A percentile compares a stretch with the other conserved stretches of the same genome.
phyloP scores from a whole-genome alignment of 2,329 filamentous ascomycete species.

The Teratosphaeria zuluensis region DNA sequence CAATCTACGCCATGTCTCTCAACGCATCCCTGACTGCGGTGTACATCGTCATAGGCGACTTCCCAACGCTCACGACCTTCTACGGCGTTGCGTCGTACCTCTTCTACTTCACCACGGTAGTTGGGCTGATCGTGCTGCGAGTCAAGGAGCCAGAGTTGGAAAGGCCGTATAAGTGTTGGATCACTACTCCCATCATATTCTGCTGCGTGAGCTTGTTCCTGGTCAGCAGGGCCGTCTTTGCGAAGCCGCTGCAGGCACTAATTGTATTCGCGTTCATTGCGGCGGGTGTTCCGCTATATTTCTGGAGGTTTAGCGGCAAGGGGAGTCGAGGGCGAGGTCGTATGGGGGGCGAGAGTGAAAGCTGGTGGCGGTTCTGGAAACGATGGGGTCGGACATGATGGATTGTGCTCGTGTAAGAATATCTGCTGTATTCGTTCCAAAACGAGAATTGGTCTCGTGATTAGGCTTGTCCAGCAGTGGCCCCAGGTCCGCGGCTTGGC shows the following conservation, averaged over 20 bases:
- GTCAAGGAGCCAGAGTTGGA: conserved; percentile 81
- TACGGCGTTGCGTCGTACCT: conserved; percentile 96
- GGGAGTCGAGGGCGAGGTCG: conserved; percentile 19
- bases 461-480: too few species aligned
- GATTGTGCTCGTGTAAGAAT: not conserved
- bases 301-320: conserved; percentile 66
- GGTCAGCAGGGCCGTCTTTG: conserved; percentile 78
- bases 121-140: conserved; percentile 82
- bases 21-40: conserved; percentile 63
- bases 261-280: conserved; percentile 78
- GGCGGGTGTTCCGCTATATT: conserved; percentile 78
- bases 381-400: conserved; percentile 25
- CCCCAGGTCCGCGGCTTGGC: too few species aligned
- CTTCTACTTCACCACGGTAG: conserved; percentile 92
- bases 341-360: conserved; percentile 13
- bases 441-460: not conserved
- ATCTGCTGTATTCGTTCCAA: not conserved
- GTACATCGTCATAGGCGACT: conserved; percentile 83
- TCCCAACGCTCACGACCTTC: conserved; percentile 85
- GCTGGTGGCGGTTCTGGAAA: conserved; percentile 36
- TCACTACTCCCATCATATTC: conserved; percentile 92
- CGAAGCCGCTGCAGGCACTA: conserved; percentile 80
- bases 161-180: conserved; percentile 91
- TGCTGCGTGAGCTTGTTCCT: conserved; percentile 95
- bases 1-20: conserved; percentile 80